Percentiles rank a stretch among this genome's conserved stretches.
phyloP scores from a whole-genome alignment of 2,329 filamentous ascomycete genomes.

The Fusarium albidum region DNA sequence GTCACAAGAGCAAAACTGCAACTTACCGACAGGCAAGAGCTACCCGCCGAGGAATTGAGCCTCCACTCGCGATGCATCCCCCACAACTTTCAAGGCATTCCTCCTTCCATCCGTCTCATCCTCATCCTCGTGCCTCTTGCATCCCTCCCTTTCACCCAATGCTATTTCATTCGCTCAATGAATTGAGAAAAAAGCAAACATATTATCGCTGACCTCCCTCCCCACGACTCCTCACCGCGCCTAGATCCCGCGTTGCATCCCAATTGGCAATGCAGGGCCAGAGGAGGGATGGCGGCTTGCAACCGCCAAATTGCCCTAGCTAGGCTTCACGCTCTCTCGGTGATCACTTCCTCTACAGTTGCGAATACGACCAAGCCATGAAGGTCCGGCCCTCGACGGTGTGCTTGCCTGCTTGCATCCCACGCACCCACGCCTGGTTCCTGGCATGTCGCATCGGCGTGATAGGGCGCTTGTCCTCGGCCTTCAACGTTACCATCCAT shows the following conservation, averaged over 20 bases:
- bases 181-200: conserved; percentile 17
- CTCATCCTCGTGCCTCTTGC: not conserved
- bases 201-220: not conserved
- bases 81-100: not conserved
- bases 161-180: conserved; percentile 9
- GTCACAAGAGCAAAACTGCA: no score
- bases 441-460: conserved; percentile 8
- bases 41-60: no score
- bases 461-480: not conserved
- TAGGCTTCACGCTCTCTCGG: conserved; percentile 3
- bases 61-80: no score
- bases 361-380: not conserved
- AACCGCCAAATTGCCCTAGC: no score
- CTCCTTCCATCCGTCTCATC: not conserved
- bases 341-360: conserved; percentile 24
- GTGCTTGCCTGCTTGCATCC: conserved; percentile 1
- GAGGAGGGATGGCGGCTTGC: conserved; percentile 8
- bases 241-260: conserved; percentile 15
- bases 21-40: no score
- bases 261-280: not conserved
- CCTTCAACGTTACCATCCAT: no score
- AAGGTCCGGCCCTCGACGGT: conserved; percentile 3
- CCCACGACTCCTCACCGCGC: conserved; percentile 5
- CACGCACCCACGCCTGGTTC: conserved; percentile 2
- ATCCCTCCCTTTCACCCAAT: not conserved